A percentile compares a stretch with the other conserved stretches of the same genome.
Evolutionary conservation across 805 yeast species (phyloP).

Genomic region (Hermanozyma aechmeae): DNA sequence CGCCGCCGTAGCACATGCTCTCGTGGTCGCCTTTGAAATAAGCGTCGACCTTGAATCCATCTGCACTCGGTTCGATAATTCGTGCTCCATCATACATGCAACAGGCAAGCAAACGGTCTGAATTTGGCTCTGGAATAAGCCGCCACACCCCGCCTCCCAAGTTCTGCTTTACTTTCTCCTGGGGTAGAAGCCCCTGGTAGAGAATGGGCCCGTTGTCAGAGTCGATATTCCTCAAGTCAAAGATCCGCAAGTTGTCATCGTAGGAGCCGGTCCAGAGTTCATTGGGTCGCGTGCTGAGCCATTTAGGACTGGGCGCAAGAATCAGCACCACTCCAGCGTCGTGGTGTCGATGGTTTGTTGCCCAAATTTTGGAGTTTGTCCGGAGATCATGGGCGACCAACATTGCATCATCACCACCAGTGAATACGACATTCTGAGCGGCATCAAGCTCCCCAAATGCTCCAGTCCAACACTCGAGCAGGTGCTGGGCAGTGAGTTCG

Average conservation of each 20-base stretch:
- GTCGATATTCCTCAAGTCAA: slow-evolving; percentile 54
- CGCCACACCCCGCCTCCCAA: slow-evolving; percentile 97
- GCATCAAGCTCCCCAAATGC: slow-evolving; percentile 53
- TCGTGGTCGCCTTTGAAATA: slow-evolving; percentile 64
- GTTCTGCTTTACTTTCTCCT: slow-evolving; percentile 31
- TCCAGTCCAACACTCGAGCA: slow-evolving; percentile 85
- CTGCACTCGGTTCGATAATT: slow-evolving; percentile 31
- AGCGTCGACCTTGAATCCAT: slow-evolving; percentile 19
- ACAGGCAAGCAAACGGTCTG: slow-evolving; percentile 56
- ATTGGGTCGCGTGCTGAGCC: slow-evolving; percentile 37
- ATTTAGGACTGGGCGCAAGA: slow-evolving; percentile 33
- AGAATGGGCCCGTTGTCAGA: slow-evolving; percentile 26
- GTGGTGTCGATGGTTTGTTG: slow-evolving; percentile 48
- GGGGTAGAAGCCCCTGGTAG: slow-evolving; percentile 44
- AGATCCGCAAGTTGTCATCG: slow-evolving; percentile 65
- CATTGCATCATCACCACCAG: slow-evolving; percentile 87
- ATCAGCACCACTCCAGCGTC: slow-evolving; percentile 89
- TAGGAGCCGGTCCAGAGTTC: slow-evolving; percentile 82
- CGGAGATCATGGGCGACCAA: slow-evolving; percentile 65
- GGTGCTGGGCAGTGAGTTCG: slow-evolving; percentile 39
- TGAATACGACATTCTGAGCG: slow-evolving; percentile 49
- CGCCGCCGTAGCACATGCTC: slow-evolving; percentile 95
- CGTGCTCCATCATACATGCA: slow-evolving; percentile 97
- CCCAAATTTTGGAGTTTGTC: slow-evolving; percentile 30
- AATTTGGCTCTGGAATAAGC: slow-evolving; percentile 50